Evolutionary conservation across 2,329 filamentous ascomycete genomes (phyloP), one percentile per base, ranked within the genome.

Genomic region (Talaromyces islandicus): DNA sequence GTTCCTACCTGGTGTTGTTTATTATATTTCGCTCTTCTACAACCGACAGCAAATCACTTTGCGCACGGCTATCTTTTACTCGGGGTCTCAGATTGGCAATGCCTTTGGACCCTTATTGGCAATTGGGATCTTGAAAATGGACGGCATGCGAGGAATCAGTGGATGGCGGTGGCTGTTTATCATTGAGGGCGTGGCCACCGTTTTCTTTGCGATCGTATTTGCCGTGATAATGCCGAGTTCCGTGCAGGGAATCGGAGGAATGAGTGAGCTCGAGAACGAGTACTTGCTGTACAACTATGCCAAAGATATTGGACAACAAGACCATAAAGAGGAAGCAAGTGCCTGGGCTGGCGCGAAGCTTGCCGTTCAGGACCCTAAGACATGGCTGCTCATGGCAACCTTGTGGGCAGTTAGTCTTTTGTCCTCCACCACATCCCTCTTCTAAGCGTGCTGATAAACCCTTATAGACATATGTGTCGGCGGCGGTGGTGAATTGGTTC

Each of bases 21-120:
- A 88, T 67, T 75, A 89, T 4, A 80, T 90, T 24, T 86, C 83
- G 64, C 88, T 85, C 14, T 90, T 85, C 86, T 89, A 88, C 68
- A 86, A 85, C 0, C 58, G 67, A 11, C 38, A 57, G 56, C 64
- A 70, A 64, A 60, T 66, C 19, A 62, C 60, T 41, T 27, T 54
- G 46, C 51, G 59, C 2, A 59, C 43, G 5, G 56, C 73, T 11
- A 70, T 74, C 17, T 80, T 80, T 69, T 79, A 79, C 63, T 66
- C 77, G 53, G 75, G 78, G 57, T 77, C 76, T 27, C 71, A 69
- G 54, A 68, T 80, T 63, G 72, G 74, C 1, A 74, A 72, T 35
- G 77, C 77, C 6, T 75, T 77, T 62, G 70, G 73, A 7, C 74
- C 76, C 57, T 77, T 80, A 48, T 66, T 73, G 24, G 70, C 71